Conservation (phyloP, 1,284 basidiomycete species). For the Microbotryomycetes sp. region DNA sequence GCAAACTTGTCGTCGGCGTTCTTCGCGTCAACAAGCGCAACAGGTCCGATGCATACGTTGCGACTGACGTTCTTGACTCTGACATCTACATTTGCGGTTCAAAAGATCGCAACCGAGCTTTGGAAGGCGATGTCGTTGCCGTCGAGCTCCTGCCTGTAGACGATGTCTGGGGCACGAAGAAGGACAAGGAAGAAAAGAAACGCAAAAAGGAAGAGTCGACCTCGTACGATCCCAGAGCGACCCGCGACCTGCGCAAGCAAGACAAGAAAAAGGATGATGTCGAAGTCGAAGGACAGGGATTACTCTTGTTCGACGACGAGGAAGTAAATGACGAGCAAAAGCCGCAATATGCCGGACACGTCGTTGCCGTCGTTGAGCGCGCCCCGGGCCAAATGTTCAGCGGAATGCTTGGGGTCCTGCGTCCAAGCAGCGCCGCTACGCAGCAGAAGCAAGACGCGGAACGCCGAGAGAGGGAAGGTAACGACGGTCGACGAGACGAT, state of each 20-base stretch:
- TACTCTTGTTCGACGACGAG: slow-evolving; percentile 95
- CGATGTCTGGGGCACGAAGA: slow-evolving; percentile 98
- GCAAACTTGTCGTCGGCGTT: slow-evolving; percentile 95
- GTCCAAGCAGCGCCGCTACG: slow-evolving; percentile 94
- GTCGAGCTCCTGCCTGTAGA: slow-evolving; percentile 83
- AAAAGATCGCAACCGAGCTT: slow-evolving; percentile 95
- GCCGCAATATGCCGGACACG: slow-evolving; percentile 58
- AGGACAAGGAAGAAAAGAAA: slow-evolving; percentile 99
- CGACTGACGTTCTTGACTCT: slow-evolving; percentile 96
- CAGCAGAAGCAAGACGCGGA: slow-evolving; percentile 99
- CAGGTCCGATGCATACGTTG: slow-evolving; percentile 94
- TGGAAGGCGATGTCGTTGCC: slow-evolving; percentile 98
- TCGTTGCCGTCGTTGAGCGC: slow-evolving; percentile 63
- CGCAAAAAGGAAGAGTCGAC: slow-evolving; percentile 98
- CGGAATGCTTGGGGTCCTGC: slow-evolving; percentile 87
- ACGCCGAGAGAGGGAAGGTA: slow-evolving; percentile 84
- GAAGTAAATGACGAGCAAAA: slow-evolving; percentile 93
- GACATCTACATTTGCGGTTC: slow-evolving; percentile 80
- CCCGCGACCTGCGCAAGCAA: slow-evolving; percentile 59
- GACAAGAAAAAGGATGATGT: slow-evolving; percentile 99
- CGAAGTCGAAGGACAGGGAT: slow-evolving; percentile 95
- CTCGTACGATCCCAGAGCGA: slow-evolving; percentile 71
- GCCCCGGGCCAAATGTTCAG: slow-evolving; percentile 99
- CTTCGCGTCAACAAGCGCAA: slow-evolving; percentile 92
- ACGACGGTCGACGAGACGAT: slow-evolving; percentile 51